These are phyloP conservation scores for Tulasnella sp. DNA, from an alignment of 768 basidiomycete species.

Conservation along the genomic window DNA sequence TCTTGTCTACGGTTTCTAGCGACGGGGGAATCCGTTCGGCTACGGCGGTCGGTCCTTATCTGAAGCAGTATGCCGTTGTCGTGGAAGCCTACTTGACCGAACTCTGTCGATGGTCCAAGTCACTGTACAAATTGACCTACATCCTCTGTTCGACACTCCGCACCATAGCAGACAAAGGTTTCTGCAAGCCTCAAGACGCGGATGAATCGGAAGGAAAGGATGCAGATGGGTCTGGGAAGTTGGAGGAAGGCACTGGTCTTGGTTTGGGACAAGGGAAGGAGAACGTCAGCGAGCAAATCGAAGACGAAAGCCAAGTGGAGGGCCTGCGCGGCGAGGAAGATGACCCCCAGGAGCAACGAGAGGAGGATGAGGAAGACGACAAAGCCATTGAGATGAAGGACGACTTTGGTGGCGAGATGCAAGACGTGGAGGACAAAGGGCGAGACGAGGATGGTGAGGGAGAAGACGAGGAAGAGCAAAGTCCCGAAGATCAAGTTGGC, in stretches of 20 bases:
- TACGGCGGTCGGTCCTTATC: slow-evolving; percentile 62
- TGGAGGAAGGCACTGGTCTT: slow-evolving; percentile 73
- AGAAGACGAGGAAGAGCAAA: slow-evolving; percentile 51
- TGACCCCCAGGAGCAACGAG: slow-evolving; percentile 41
- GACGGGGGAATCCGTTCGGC: background rate
- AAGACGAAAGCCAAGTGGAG: slow-evolving; percentile 95
- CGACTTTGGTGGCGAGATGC: slow-evolving; percentile 82
- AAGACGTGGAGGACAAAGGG: slow-evolving; percentile 54
- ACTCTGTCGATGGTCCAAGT: slow-evolving; percentile 62
- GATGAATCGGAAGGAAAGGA: slow-evolving; percentile 43
- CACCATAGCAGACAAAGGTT: slow-evolving; percentile 77
- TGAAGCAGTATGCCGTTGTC: slow-evolving; percentile 57
- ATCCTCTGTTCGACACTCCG: slow-evolving; percentile 69
- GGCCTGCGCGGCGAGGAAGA: slow-evolving; percentile 63
- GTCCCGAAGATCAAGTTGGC: slow-evolving; percentile 75
- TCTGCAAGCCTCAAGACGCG: slow-evolving; percentile 81
- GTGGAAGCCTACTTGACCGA: slow-evolving; percentile 53
- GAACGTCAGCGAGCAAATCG: slow-evolving; percentile 90
- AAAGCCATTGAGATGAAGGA: slow-evolving; percentile 88
- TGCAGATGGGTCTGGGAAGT: slow-evolving; percentile 41
- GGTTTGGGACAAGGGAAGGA: slow-evolving; percentile 82
- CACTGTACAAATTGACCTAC: slow-evolving; percentile 79
- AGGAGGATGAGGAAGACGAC: slow-evolving; percentile 53
- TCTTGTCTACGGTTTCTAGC: slow-evolving; percentile 16
- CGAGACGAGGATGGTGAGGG: slow-evolving; percentile 44